Evolutionary conservation across 805 yeast genomes (phyloP).

Genomic region (Candida nitratophila): DNA sequence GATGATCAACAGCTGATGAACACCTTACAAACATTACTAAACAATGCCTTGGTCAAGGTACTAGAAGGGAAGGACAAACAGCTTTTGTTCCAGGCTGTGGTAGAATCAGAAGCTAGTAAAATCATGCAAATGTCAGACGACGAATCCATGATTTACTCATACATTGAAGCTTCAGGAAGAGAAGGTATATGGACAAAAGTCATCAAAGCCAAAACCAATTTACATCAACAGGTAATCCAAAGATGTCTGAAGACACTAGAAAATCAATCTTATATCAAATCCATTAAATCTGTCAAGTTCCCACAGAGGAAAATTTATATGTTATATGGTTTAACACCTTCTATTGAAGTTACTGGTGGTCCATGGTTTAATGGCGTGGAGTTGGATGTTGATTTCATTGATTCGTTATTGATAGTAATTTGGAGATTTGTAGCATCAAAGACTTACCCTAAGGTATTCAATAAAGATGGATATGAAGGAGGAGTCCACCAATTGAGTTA

Average conservation of each 20-base stretch:
- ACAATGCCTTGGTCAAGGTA: slow-evolving; percentile 53
- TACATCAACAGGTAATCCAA: slow-evolving; percentile 86
- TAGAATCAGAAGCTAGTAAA: slow-evolving; percentile 66
- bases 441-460: slow-evolving; percentile 71
- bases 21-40: slow-evolving; percentile 38
- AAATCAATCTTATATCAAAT: slow-evolving; percentile 73
- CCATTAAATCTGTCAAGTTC: slow-evolving; percentile 80
- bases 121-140: slow-evolving; percentile 75
- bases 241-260: slow-evolving; percentile 79
- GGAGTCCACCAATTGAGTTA: slow-evolving; percentile 21
- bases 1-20: slow-evolving; percentile 30
- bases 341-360: slow-evolving; percentile 95
- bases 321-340: slow-evolving; percentile 90
- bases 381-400: slow-evolving; percentile 88
- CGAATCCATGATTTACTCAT: slow-evolving; percentile 84
- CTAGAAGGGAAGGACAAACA: slow-evolving; percentile 53
- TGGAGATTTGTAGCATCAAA: slow-evolving; percentile 80
- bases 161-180: slow-evolving; percentile 87
- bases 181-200: slow-evolving; percentile 97
- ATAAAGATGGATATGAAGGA: slow-evolving; percentile 23
- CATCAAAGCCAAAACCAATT: slow-evolving; percentile 76
- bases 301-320: slow-evolving; percentile 95
- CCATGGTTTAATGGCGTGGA: slow-evolving; percentile 99
- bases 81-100: slow-evolving; percentile 69
- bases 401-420: slow-evolving; percentile 70